These are phyloP conservation scores for Paramyrothecium roridum DNA, from an alignment of 2,329 filamentous ascomycete genomes.

Conservation along the genomic window DNA sequence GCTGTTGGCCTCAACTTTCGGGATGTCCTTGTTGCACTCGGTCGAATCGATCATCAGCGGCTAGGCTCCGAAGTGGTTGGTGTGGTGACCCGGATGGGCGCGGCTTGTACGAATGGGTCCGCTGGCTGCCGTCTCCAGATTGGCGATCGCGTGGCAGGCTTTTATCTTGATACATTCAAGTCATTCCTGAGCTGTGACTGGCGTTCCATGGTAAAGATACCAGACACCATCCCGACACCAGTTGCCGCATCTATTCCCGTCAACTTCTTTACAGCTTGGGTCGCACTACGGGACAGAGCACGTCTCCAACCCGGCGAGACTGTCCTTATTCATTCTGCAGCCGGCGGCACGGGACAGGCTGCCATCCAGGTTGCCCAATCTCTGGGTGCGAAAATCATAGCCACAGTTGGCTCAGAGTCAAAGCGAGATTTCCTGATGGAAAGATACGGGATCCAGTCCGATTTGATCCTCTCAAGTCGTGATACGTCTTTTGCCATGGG, in stretches of 20 bases:
- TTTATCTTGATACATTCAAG: too few relatives aligned
- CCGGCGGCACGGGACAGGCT: constrained; percentile 25
- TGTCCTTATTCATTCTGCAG: constrained; percentile 30
- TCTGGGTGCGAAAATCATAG: constrained; percentile 18
- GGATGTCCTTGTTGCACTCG: constrained; percentile 11
- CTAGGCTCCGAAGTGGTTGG: constrained; percentile 17
- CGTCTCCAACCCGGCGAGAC: constrained; percentile 26
- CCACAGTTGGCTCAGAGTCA: constrained; percentile 13
- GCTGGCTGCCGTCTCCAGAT: too few relatives aligned
- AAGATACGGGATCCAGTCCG: constrained; percentile 18
- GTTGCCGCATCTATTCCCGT: constrained; percentile 28
- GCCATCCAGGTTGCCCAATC: constrained; percentile 22
- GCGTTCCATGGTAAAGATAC: constrained; percentile 25
- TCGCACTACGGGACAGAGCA: constrained; percentile 7
- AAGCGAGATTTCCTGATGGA: constrained; percentile 25
- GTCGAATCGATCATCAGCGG: neutral
- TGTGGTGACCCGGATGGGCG: constrained; percentile 13
- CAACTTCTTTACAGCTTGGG: constrained; percentile 25
- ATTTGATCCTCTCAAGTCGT: constrained; percentile 26
- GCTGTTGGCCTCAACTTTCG: constrained; percentile 15
- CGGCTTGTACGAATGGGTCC: neutral
- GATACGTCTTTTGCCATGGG: constrained; percentile 17
- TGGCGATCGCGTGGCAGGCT: too few relatives aligned
- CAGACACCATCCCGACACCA: constrained; percentile 27
- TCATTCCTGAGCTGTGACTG: too few relatives aligned